Evolutionary conservation across 495 filamentous ascomycete genomes (phyloP).

Genomic region (Amniculicola lignicola): DNA sequence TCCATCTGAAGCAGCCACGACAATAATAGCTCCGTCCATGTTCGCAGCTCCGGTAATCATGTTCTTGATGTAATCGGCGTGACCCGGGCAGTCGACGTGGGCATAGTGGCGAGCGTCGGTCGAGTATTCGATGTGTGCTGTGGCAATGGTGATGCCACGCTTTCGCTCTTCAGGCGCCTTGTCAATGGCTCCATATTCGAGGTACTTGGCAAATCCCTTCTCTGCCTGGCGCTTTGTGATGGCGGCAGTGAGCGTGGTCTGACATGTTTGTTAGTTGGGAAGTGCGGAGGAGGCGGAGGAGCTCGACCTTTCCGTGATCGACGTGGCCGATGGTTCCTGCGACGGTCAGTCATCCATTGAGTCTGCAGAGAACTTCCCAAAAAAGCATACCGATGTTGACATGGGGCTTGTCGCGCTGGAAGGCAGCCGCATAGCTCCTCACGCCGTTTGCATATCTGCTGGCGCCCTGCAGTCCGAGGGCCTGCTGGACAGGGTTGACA

Average conservation of each 20-base stretch:
- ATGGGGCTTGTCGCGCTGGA: conserved; percentile 90
- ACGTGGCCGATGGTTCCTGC: conserved; percentile 96
- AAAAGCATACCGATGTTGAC: conserved; percentile 82
- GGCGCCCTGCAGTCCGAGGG: conserved; percentile 52
- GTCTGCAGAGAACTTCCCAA: neutral
- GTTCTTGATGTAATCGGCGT: conserved; percentile 99
- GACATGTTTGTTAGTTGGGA: conserved; percentile 14
- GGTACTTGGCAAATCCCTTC: conserved; percentile 88
- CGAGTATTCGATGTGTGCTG: conserved; percentile 95
- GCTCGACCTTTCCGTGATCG: conserved; percentile 92
- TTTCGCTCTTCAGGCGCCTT: conserved; percentile 99
- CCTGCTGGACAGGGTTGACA: conserved; percentile 50
- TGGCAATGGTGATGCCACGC: conserved; percentile 99
- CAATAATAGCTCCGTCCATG: conserved; percentile 98
- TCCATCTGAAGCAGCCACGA: conserved; percentile 96
- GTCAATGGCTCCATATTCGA: conserved; percentile 96
- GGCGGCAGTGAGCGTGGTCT: conserved; percentile 96
- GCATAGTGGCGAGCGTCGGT: conserved; percentile 92
- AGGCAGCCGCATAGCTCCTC: conserved; percentile 66
- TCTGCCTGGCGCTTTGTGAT: conserved; percentile 96
- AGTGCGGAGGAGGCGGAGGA: neutral
- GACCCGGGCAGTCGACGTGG: conserved; percentile 98
- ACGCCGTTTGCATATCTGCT: conserved; percentile 65
- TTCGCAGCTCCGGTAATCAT: conserved; percentile 97
- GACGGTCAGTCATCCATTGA: neutral